These are phyloP conservation scores for Eremomyces bilateralis DNA, from an alignment of 495 filamentous ascomycete species.

Conservation along the genomic window DNA sequence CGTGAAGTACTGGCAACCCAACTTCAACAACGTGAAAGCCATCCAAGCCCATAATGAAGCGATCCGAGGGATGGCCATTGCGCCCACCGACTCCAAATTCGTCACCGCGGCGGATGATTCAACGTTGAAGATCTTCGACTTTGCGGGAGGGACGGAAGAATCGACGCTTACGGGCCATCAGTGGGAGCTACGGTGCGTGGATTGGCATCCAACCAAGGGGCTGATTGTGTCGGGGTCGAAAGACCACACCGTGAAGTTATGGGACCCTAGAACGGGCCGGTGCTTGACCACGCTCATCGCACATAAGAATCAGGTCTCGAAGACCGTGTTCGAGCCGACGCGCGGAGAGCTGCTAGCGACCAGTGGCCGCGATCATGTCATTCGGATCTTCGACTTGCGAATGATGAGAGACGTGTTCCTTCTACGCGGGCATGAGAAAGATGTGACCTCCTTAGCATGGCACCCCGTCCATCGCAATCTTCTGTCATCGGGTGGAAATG, in stretches of 20 bases:
- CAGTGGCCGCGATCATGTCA: slow-evolving; percentile 76
- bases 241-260: slow-evolving; percentile 90
- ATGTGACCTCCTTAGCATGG: slow-evolving; percentile 80
- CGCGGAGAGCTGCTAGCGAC: slow-evolving; percentile 73
- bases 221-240: slow-evolving; percentile 91
- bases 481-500: slow-evolving; percentile 74
- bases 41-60: slow-evolving; percentile 80
- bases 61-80: slow-evolving; percentile 79
- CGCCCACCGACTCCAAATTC: slow-evolving; percentile 84
- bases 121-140: slow-evolving; percentile 86
- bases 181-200: slow-evolving; percentile 89
- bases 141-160: slow-evolving; percentile 65
- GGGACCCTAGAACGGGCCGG: slow-evolving; percentile 78
- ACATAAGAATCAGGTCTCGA: slow-evolving; percentile 92
- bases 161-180: slow-evolving; percentile 68
- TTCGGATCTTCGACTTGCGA: slow-evolving; percentile 78
- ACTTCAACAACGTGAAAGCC: slow-evolving; percentile 95
- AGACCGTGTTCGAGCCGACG: slow-evolving; percentile 64
- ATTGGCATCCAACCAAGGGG: slow-evolving; percentile 95
- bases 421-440: slow-evolving; percentile 81
- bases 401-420: slow-evolving; percentile 97
- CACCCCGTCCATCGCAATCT: slow-evolving; percentile 77
- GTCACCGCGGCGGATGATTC: slow-evolving; percentile 89
- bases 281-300: slow-evolving; percentile 86
- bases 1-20: slow-evolving; percentile 97